Evolutionary conservation across 306 rosid species (phyloP), one percentile per base, ranked within the genome.

Genomic region (Cicer arietinum): DNA sequence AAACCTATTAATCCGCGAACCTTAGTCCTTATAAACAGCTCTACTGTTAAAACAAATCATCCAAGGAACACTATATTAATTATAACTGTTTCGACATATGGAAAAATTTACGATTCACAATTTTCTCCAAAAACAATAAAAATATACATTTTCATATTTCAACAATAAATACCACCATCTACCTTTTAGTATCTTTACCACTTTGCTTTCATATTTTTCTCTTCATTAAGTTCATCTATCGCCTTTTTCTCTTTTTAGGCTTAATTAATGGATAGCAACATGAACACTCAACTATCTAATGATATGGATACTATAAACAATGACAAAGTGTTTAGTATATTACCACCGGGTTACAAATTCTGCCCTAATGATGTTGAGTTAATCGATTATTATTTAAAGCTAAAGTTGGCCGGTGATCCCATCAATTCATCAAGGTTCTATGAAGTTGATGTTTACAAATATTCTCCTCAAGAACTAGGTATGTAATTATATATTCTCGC

Each of bases 301-400:
- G 12, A 54, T 58, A 10, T 10, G 6, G 10, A 8, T 30, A 6
- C 20, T 6, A 11, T 44, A 35, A 60, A 35, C 16, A 25, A 58
- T 25, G 67, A 37, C 46, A 14, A 0, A 1, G 2, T 0, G 0
- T 2, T 61, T 3, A 37, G 2, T 7, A 7, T 7, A 13, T 61
- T 61, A 37, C 22, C 67, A 61, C 46, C 20, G 0, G 45, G 46
- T 37, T 61, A 61, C 20, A 61, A 13, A 61, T 61, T 61, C 18
- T 12, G 4, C 20, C 67, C 67, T 39, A 39, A 13, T 13, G 46
- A 61, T 61, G 45, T 37, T 61, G 45, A 60, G 45, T 7, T 60
- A 18, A 37, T 61, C n/a, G 18, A 61, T 12, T 61, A 61, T 61
- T 61, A 61, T 13, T 61, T 61, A 45, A 61, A 61, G 6, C 2